Base-by-base conservation (phyloP, 345 rosid genomes). In the Acer yangbiense region DNA sequence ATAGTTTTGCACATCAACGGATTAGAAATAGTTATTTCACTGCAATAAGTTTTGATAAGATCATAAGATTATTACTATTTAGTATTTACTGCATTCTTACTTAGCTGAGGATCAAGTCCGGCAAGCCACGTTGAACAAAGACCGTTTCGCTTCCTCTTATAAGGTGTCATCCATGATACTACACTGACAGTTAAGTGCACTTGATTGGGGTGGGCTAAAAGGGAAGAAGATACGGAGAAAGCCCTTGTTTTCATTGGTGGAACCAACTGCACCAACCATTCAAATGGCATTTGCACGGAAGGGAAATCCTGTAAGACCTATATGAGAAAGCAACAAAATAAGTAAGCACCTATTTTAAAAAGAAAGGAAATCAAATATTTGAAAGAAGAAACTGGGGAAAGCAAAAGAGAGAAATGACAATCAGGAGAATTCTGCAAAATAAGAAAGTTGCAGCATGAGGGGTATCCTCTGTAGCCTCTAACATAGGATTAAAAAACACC, bases 91-190 rank as follows among this genome's bases (percentile, higher is more conserved):
- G 78, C 7, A 3, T 17, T 55, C 76, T 41, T 84, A 91, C 99
- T 79, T 84, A 89, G 81, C 76, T 85, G 87, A 76, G 97, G 93
- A 80, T 92, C 82, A 67, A 96, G 91, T 78, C 85, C 78, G 50
- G 95, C 93, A 58, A 94, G 95, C 99, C 98, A 92, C 18, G 86
- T 78, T 54, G 99, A 96, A 85, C 99, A 96, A 70, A 96, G 95
- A 72, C 99, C 99, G 7, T 18, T 68, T 43, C 86, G 83, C 80
- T 87, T 83, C 88, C 97, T 88, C 85, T 94, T 92, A 78, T 85
- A 94, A 63, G 99, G 98, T 2, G 98, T 96, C 71, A 74, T 88
- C 97, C 95, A 96, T 60, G 94, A 90, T 12, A 94, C 97, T 16
- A 92, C 75, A 83, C 85, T 88, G 82, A 96, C 90, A 9, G 98